These are phyloP conservation scores for Trametes cinnabarina DNA, from an alignment of 768 basidiomycete species.

Conservation along the genomic window DNA sequence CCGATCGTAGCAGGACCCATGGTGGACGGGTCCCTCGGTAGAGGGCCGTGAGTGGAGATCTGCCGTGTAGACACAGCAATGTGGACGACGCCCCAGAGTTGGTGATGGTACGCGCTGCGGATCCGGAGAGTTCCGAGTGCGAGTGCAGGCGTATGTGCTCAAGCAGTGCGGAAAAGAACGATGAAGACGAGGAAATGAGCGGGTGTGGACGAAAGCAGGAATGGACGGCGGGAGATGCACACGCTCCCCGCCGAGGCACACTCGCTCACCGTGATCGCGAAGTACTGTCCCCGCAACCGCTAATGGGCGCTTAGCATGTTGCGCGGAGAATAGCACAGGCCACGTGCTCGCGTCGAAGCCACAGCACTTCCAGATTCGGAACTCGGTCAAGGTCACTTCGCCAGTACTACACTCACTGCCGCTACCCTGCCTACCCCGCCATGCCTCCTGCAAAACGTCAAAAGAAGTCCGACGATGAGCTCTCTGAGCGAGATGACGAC, in stretches of 20 bases:
- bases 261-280: too few species aligned
- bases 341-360: conserved; percentile 5
- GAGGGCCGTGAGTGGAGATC: conserved; percentile 7
- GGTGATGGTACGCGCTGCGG: neutral
- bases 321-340: neutral
- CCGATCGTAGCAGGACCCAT: conserved; percentile 35
- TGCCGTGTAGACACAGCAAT: neutral
- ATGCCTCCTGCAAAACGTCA: conserved; percentile 58
- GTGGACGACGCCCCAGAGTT: neutral
- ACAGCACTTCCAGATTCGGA: neutral
- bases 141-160: neutral
- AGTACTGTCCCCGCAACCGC: neutral
- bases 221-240: neutral
- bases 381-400: neutral
- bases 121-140: conserved; percentile 1
- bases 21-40: neutral
- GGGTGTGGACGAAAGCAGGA: neutral
- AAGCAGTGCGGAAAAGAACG: neutral
- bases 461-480: conserved; percentile 35
- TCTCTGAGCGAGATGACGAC: conserved; percentile 28
- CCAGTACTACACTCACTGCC: neutral
- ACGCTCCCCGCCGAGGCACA: neutral
- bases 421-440: conserved; percentile 4
- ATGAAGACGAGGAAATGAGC: neutral
- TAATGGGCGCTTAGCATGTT: conserved; percentile 7